Conservation (phyloP, 495 filamentous ascomycete genomes). For the Neurospora pannonica region DNA sequence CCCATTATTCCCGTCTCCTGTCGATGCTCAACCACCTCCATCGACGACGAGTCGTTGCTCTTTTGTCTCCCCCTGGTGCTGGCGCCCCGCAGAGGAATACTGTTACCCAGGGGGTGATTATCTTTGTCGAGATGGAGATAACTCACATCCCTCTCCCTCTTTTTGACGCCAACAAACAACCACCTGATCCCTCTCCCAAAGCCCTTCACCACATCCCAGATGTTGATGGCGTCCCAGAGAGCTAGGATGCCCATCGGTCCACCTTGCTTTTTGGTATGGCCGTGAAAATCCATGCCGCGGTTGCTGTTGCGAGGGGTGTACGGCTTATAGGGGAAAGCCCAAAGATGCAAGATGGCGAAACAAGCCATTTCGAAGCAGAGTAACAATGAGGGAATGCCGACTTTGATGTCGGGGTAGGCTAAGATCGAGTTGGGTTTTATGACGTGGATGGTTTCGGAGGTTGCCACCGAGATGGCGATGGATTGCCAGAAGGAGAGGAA, state of each 20-base stretch:
- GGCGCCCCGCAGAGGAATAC: not conserved
- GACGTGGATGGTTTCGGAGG: slow-evolving; percentile 44
- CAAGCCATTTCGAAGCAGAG: slow-evolving; percentile 84
- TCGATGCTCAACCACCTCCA: not conserved
- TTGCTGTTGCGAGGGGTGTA: slow-evolving; percentile 19
- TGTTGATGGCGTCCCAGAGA: slow-evolving; percentile 63
- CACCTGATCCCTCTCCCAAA: slow-evolving; percentile 68
- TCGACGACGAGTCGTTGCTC: not conserved
- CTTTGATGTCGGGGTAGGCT: slow-evolving; percentile 63
- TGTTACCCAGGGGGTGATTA: not conserved
- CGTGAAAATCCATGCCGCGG: slow-evolving; percentile 34
- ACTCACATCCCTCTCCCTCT: slow-evolving; percentile 34
- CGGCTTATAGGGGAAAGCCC: slow-evolving; percentile 61
- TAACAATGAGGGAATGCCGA: slow-evolving; percentile 69
- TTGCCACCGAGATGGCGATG: slow-evolving; percentile 59
- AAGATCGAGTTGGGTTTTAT: slow-evolving; percentile 54
- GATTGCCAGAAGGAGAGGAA: slow-evolving; percentile 94
- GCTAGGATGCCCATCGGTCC: slow-evolving; percentile 55
- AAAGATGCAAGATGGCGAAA: slow-evolving; percentile 71
- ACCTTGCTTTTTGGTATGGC: slow-evolving; percentile 40
- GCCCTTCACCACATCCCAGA: slow-evolving; percentile 76
- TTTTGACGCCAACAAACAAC: slow-evolving; percentile 64
- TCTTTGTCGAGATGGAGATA: slow-evolving; percentile 14
- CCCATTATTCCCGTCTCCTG: not conserved
- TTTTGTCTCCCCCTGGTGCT: not conserved